These are phyloP conservation scores for Centaurea solstitialis DNA, from an alignment of 129 eudicot genomes.

Conservation along the genomic window DNA sequence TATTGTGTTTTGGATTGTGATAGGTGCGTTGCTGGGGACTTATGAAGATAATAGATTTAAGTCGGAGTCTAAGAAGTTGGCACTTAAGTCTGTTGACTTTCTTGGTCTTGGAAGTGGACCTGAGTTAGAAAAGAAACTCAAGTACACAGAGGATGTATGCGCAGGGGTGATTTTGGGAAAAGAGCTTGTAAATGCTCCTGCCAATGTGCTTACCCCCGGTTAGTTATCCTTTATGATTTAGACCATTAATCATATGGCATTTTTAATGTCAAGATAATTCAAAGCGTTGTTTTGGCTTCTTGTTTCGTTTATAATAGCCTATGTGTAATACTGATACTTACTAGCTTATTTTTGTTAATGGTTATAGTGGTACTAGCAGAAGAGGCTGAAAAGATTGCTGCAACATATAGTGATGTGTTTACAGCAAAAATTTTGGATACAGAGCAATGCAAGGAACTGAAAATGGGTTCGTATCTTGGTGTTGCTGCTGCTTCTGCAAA, in stretches of 20 bases:
- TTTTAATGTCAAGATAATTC: background rate
- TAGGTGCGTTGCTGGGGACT: slow-evolving; percentile 80
- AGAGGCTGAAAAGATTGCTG: slow-evolving; percentile 87
- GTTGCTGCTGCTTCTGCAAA: slow-evolving; percentile 96
- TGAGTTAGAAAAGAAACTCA: slow-evolving; percentile 82
- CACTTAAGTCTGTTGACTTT: slow-evolving; percentile 78
- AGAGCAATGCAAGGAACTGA: slow-evolving; percentile 89
- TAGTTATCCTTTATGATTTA: slow-evolving; percentile 25
- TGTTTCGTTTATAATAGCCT: background rate
- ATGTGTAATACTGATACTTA: background rate
- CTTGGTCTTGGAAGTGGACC: slow-evolving; percentile 93
- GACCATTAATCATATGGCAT: background rate
- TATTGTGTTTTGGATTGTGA: slow-evolving; percentile 1
- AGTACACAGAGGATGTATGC: slow-evolving; percentile 67
- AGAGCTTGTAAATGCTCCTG: slow-evolving; percentile 97
- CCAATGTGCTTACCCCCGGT: slow-evolving; percentile 98
- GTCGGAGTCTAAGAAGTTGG: slow-evolving; percentile 83
- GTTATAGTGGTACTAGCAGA: slow-evolving; percentile 70
- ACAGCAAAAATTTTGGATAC: slow-evolving; percentile 67
- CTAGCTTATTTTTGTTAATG: slow-evolving; percentile 5
- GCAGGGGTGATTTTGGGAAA: slow-evolving; percentile 87
- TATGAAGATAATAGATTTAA: slow-evolving; percentile 89
- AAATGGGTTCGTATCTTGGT: slow-evolving; percentile 97
- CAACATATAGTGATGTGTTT: slow-evolving; percentile 71
- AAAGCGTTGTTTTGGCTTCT: background rate